phyloP scores from a whole-genome alignment of 2,329 filamentous ascomycete species.

The Neofusicoccum sp. region DNA sequence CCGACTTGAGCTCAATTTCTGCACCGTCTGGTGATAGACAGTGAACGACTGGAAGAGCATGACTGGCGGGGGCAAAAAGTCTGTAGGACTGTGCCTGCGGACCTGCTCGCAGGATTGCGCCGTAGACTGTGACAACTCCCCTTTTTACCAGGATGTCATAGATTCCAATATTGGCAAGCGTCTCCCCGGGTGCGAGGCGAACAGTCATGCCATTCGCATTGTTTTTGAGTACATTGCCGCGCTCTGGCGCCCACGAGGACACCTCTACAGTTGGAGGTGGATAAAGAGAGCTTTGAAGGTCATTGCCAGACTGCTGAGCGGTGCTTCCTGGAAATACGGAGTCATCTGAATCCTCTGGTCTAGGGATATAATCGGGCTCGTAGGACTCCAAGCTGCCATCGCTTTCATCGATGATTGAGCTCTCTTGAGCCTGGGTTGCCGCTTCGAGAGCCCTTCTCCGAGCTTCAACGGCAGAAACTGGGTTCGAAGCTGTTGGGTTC shows the following conservation, averaged over 20 bases:
- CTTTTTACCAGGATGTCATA: constrained; percentile 65
- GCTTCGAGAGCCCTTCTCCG: constrained; percentile 10
- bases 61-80: constrained; percentile 68
- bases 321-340: background rate
- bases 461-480: constrained; percentile 14
- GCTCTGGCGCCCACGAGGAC: constrained; percentile 10
- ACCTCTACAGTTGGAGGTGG: constrained; percentile 6
- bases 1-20: constrained; percentile 59
- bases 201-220: constrained; percentile 28
- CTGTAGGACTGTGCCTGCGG: constrained; percentile 48
- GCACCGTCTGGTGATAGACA: constrained; percentile 41
- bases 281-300: background rate
- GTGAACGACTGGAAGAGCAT: constrained; percentile 67
- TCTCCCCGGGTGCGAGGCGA: constrained; percentile 36
- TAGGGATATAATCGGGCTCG: constrained; percentile 12
- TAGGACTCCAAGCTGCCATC: constrained; percentile 14
- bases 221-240: constrained; percentile 26
- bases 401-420: background rate
- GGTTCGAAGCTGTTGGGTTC: background rate
- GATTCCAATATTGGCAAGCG: constrained; percentile 58
- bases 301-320: background rate
- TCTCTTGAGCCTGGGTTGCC: background rate
- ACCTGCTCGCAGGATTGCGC: constrained; percentile 61
- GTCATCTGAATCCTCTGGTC: constrained; percentile 10
- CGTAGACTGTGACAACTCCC: constrained; percentile 67